Evolutionary conservation across 805 yeast genomes (phyloP).

Genomic region (Candida pini): DNA sequence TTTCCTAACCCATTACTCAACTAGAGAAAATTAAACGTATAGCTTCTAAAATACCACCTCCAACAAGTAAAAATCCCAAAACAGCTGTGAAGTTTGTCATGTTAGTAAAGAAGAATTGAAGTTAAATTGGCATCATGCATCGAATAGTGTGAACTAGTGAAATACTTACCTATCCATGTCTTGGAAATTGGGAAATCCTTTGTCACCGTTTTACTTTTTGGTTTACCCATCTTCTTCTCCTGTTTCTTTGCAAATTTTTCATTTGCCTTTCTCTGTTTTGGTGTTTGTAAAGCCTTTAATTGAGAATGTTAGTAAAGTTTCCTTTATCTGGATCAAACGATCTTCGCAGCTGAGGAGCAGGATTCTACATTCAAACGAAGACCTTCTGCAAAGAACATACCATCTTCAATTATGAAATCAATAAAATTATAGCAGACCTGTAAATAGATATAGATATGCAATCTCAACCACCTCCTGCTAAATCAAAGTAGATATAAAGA

Average conservation of each 20-base stretch:
- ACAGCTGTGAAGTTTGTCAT: conserved; percentile 18
- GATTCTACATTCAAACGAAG: too few species aligned
- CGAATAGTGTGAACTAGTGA: background rate
- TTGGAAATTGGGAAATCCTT: conserved; percentile 50
- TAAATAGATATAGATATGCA: too few species aligned
- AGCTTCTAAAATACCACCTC: conserved; percentile 77
- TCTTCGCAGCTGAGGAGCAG: too few species aligned
- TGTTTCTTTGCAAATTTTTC: conserved; percentile 71
- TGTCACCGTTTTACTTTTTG: conserved; percentile 37
- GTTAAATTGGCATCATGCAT: background rate
- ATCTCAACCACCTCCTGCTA: too few species aligned
- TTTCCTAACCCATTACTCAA: background rate
- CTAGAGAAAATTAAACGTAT: conserved; percentile 47
- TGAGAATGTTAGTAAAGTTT: too few species aligned
- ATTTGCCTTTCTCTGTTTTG: conserved; percentile 84
- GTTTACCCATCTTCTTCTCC: conserved; percentile 71
- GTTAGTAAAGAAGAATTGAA: conserved; percentile 3
- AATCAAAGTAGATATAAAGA: too few species aligned
- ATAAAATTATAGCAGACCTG: too few species aligned
- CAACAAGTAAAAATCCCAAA: conserved; percentile 60
- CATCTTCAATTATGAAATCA: too few species aligned
- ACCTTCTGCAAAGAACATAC: too few species aligned
- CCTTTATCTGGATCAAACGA: too few species aligned
- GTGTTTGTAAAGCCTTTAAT: conserved; percentile 70
- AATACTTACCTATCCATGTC: conserved; percentile 55